These are phyloP conservation scores for Suillus cothurnatus DNA, from an alignment of 768 basidiomycete genomes.

Conservation along the genomic window DNA sequence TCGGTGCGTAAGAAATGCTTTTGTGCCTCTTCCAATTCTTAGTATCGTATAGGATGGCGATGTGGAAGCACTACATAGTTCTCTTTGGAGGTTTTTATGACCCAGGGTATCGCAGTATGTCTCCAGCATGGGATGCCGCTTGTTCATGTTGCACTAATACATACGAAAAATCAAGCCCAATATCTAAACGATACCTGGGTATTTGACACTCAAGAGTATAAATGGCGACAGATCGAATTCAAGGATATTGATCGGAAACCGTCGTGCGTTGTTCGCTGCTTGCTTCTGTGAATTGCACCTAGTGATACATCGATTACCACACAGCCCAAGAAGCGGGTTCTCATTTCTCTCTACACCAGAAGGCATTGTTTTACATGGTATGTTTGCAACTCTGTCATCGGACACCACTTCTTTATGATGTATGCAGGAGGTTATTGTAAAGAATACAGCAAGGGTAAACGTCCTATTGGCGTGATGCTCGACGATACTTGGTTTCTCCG, in stretches of 20 bases:
- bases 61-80: slow-evolving; percentile 87
- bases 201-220: slow-evolving; percentile 85
- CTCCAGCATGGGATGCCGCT: neutral
- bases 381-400: slow-evolving; percentile 9
- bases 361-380: slow-evolving; percentile 80
- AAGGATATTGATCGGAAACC: slow-evolving; percentile 71
- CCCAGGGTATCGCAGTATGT: slow-evolving; percentile 76
- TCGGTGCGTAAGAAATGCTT: slow-evolving; percentile 46
- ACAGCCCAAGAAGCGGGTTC: slow-evolving; percentile 77
- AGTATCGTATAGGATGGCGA: slow-evolving; percentile 63
- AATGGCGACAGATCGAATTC: slow-evolving; percentile 79
- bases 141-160: neutral
- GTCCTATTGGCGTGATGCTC: slow-evolving; percentile 82
- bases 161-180: slow-evolving; percentile 48
- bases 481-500: slow-evolving; percentile 90
- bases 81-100: slow-evolving; percentile 93
- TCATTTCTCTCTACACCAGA: slow-evolving; percentile 80
- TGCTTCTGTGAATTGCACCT: too few species aligned
- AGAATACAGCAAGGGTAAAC: slow-evolving; percentile 84
- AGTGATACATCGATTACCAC: neutral
- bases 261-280: slow-evolving; percentile 49
- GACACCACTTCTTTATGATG: neutral
- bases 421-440: slow-evolving; percentile 84
- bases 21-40: neutral
- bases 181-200: slow-evolving; percentile 86